These are phyloP conservation scores for Hypocrella siamensis DNA, from an alignment of 2,329 filamentous ascomycete species.

Conservation along the genomic window DNA sequence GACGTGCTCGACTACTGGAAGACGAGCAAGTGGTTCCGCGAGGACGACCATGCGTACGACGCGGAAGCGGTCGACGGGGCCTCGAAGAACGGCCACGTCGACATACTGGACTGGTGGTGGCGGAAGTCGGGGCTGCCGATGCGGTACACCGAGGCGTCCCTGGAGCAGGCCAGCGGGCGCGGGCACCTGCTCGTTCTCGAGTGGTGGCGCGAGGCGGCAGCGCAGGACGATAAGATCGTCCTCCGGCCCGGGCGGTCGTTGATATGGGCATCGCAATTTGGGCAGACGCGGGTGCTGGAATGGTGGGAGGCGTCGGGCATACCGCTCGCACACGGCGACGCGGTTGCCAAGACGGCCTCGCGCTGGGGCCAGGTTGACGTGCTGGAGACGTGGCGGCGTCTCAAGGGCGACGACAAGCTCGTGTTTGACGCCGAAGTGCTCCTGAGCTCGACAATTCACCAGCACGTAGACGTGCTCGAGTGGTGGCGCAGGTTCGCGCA, in stretches of 20 bases:
- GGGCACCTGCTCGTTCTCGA: slow-evolving; percentile 76
- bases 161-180: slow-evolving; percentile 75
- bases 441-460: slow-evolving; percentile 74
- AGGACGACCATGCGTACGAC: slow-evolving; percentile 68
- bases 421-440: slow-evolving; percentile 73
- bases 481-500: slow-evolving; percentile 72
- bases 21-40: slow-evolving; percentile 64
- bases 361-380: slow-evolving; percentile 74
- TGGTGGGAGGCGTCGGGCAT: slow-evolving; percentile 84
- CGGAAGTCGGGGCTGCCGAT: slow-evolving; percentile 60
- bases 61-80: slow-evolving; percentile 76
- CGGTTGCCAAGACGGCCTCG: slow-evolving; percentile 69
- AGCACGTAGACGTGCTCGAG: slow-evolving; percentile 69
- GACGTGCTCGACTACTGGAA: slow-evolving; percentile 89
- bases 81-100: slow-evolving; percentile 69
- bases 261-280: slow-evolving; percentile 69
- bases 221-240: slow-evolving; percentile 38
- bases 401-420: slow-evolving; percentile 50
- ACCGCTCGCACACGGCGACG: slow-evolving; percentile 63
- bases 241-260: slow-evolving; percentile 77
- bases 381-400: slow-evolving; percentile 62
- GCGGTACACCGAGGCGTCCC: slow-evolving; percentile 71
- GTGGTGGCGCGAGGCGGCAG: slow-evolving; percentile 73
- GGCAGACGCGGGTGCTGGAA: slow-evolving; percentile 58
- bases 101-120: slow-evolving; percentile 87